Evolutionary conservation across 2,329 filamentous ascomycete species (phyloP).

Genomic region (Thermochaetoides dissita): DNA sequence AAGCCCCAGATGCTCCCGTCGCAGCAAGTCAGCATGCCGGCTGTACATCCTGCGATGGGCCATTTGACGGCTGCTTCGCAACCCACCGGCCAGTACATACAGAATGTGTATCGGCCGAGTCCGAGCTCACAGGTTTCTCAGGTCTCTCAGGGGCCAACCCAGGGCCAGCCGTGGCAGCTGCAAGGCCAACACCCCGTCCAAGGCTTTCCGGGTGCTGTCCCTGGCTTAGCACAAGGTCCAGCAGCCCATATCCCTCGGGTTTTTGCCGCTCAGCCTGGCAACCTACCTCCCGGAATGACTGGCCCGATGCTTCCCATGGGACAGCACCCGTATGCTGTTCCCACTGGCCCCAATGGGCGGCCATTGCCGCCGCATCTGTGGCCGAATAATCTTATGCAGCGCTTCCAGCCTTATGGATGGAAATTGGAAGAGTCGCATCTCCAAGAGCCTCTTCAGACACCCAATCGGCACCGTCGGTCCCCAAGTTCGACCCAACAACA

Average conservation of each 20-base stretch:
- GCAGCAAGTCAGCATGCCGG: no score
- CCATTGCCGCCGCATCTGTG: conserved; percentile 11
- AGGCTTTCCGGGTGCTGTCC: no score
- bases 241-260: no score
- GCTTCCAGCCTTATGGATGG: conserved; percentile 34
- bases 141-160: background rate
- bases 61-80: conserved; percentile 8
- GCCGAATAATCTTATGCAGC: conserved; percentile 25
- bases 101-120: conserved; percentile 14
- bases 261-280: no score
- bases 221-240: no score
- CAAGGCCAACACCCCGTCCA: conserved; percentile 7
- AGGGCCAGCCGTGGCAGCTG: conserved; percentile 11
- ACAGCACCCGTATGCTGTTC: conserved; percentile 5
- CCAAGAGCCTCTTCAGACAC: conserved; percentile 32
- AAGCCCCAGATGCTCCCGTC: no score
- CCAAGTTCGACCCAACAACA: conserved; percentile 20
- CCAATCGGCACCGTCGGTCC: conserved; percentile 23
- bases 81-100: conserved; percentile 8
- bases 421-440: conserved; percentile 41
- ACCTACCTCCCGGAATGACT: background rate
- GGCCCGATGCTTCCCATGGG: conserved; percentile 3
- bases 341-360: conserved; percentile 2
- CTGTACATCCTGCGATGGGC: background rate
- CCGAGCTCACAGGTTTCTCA: conserved; percentile 6